phyloP scores from a whole-genome alignment of 2,329 filamentous ascomycete species.

The Aspergillus alliaceus region DNA sequence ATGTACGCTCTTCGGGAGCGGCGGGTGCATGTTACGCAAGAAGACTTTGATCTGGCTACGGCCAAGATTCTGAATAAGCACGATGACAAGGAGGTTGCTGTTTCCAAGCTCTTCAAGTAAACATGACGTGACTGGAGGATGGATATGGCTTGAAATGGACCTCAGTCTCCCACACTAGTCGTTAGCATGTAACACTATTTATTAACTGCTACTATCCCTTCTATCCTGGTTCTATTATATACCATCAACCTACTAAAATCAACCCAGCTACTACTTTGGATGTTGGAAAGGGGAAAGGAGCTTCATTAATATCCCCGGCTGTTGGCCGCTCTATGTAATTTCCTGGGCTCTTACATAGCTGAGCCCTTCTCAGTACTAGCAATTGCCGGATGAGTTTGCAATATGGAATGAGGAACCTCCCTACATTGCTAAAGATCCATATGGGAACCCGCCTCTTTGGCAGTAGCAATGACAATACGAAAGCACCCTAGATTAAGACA shows the following conservation, averaged over 20 bases:
- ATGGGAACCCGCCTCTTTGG: too few species aligned
- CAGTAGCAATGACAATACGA: too few species aligned
- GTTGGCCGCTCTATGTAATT: too few species aligned
- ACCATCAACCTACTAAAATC: neutral
- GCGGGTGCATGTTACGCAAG: conserved; percentile 96
- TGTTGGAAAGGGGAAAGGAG: neutral
- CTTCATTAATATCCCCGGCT: too few species aligned
- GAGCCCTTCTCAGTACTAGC: too few species aligned
- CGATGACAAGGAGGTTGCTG: conserved; percentile 82
- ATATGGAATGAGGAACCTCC: too few species aligned
- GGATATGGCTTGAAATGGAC: neutral
- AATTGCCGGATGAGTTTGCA: too few species aligned
- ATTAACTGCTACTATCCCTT: neutral
- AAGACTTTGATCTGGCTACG: conserved; percentile 97
- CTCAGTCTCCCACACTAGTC: conserved; percentile 1
- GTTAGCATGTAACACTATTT: conserved; percentile 26
- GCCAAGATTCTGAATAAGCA: conserved; percentile 99
- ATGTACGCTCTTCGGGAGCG: conserved; percentile 97
- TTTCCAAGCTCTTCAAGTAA: conserved; percentile 40
- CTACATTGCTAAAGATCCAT: too few species aligned
- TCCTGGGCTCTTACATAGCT: too few species aligned
- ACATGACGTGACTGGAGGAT: neutral
- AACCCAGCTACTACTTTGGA: neutral
- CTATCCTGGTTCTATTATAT: neutral
- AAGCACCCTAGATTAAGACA: too few species aligned